Evolutionary conservation across 495 filamentous ascomycete species (phyloP), one percentile per base, ranked within the genome.

Genomic region (Trichoderma erinaceum): DNA sequence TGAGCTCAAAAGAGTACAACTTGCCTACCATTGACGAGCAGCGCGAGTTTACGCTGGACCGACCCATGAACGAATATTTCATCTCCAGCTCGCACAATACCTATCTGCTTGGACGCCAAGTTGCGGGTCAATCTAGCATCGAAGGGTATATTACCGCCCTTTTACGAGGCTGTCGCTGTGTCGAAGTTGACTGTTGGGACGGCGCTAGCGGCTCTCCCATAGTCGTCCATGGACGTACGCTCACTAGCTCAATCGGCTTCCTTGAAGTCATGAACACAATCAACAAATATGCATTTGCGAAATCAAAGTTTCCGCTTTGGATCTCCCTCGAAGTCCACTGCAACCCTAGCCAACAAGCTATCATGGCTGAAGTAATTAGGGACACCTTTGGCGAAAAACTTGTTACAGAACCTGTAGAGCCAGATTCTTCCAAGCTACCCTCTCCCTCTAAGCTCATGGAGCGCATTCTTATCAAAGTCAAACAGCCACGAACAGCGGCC

Each of bases 31-130:
- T 81, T 52, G 85, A 81, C 68, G 76, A 83, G 63, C 82, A 87
- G 6, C 77, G 85, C 41, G 82, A 85, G 25, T 79, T 81, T 66
- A 78, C 80, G 21, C 87, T 97, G 63, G 86, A 95, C 71, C 87
- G 90, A 38, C 95, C 95, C 0, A 78, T 99, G 74, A 97, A 97
- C 75, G 95, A 99, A 73, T 99, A 99, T 74, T 97, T 93, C 84
- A 95, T 98, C 69, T 97, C 94, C 4, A 97, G 93, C 81, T 97
- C 94, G 21, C 95, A 99, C 82, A 99, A 99, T 77, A 98, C 95
- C 12, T 99, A 99, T 73, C 87, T 99, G 13, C 79, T 95, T 29
- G 95, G 95, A 21, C 88, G 92, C 27, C 95, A 99, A 76, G 88
- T 98, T 12, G 89, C 87, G 38, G 93, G 92, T 29, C 86, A 89